Evolutionary conservation across 306 rosid species (phyloP), one percentile per base, ranked within the genome.

Genomic region (Pyrus communis): DNA sequence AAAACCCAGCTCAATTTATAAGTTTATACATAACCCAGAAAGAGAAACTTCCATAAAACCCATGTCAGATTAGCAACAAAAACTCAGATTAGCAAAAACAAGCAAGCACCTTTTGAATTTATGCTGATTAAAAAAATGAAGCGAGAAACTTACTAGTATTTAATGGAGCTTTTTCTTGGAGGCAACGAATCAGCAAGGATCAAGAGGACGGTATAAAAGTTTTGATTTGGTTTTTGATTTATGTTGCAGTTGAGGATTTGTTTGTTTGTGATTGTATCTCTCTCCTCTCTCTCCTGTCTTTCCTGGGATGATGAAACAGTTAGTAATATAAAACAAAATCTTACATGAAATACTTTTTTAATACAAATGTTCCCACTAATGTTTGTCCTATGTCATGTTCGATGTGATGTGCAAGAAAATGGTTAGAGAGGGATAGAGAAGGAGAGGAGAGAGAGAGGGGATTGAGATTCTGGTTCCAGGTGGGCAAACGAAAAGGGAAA

Each of bases 361-460:
- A 30, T 57, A 66, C 80, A 67, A 3, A 11, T 45, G 75, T 33
- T 40, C 45, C 70, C 88, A 81, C 65, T 67, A 70, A 62, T 52
- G 35, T 78, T 81, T 83, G 84, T 82, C 83, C 73, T 31, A 75
- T 71, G 82, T 65, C 70, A 65, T 73, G 79, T 25, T 46, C 65
- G 82, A 75, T 60, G 69, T 65, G 77, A 84, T 71, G 73, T 71
- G 81, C 67, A 66, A 77, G 49, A 43, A 67, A 54, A 66, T 13
- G 17, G 2, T 45, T 13, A 45, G 18, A 1, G 52, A 45, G 18
- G 4, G 18, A 45, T 2, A 45, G 51, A 11, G 0, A 12, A 1
- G 0, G 33, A 30, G 33, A 4, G 4, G 33, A 30, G 51, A 45
- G 17, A 45, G 51, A 13, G 52, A 45, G 52, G 2, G 13, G 73